Conservation (phyloP, 805 yeast genomes). For the Clavispora carvajalis region DNA sequence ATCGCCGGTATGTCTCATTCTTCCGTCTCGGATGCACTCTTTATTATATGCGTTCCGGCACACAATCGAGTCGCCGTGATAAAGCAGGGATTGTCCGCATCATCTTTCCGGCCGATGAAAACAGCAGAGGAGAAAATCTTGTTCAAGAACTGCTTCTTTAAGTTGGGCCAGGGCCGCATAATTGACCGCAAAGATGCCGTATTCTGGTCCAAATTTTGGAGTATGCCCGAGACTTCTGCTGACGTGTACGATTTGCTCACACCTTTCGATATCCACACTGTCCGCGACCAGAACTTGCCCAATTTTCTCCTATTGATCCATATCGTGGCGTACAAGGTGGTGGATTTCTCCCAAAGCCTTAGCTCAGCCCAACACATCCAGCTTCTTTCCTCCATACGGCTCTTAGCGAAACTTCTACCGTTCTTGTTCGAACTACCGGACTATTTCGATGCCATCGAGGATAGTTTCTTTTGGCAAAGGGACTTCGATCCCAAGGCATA, state of each 20-base stretch:
- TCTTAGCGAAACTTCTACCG: constrained; percentile 64
- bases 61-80: background rate
- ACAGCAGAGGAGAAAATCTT: constrained; percentile 63
- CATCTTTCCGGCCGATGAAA: constrained; percentile 46
- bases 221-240: constrained; percentile 41
- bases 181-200: constrained; percentile 19
- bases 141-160: constrained; percentile 56
- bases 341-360: constrained; percentile 14
- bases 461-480: constrained; percentile 27
- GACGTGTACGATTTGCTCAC: constrained; percentile 59
- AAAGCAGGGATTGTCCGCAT: background rate
- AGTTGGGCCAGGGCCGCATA: constrained; percentile 45
- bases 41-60: background rate
- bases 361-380: constrained; percentile 21
- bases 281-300: constrained; percentile 52
- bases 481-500: constrained; percentile 36
- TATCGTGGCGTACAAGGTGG: constrained; percentile 18
- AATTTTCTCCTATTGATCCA: constrained; percentile 55
- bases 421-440: constrained; percentile 52
- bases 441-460: constrained; percentile 20
- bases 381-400: constrained; percentile 56
- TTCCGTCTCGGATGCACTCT: background rate
- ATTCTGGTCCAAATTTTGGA: constrained; percentile 31
- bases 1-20: too few species aligned
- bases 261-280: constrained; percentile 50